A percentile compares a stretch with the other conserved stretches of the same genome.
Evolutionary conservation across 2,329 filamentous ascomycete genomes (phyloP).

Genomic region (Hirsutella rhossiliensis): DNA sequence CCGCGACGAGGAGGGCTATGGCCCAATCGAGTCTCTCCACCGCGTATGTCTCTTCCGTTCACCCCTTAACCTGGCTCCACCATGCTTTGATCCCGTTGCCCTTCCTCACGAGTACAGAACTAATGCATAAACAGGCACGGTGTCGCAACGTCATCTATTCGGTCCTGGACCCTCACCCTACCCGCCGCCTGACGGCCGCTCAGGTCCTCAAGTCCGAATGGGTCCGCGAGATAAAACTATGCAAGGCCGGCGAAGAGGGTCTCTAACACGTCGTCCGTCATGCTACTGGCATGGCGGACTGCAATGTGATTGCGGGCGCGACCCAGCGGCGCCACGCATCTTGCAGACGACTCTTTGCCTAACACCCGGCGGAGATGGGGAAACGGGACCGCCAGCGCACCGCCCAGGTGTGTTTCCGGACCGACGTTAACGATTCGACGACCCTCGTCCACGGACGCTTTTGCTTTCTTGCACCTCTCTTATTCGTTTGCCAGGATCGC

Average conservation of each 20-base stretch:
- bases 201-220: slow-evolving; percentile 98
- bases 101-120: background rate
- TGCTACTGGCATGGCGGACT: slow-evolving; percentile 16
- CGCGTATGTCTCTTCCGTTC: slow-evolving; percentile 55
- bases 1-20: slow-evolving; percentile 89
- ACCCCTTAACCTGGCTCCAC: too few species aligned
- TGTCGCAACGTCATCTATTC: slow-evolving; percentile 99
- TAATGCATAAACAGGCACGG: slow-evolving; percentile 53
- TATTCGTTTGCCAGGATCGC: background rate
- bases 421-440: slow-evolving; percentile 7
- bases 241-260: slow-evolving; percentile 92
- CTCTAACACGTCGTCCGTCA: slow-evolving; percentile 41
- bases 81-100: too few species aligned
- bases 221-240: slow-evolving; percentile 95
- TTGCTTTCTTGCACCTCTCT: slow-evolving; percentile 9
- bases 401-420: slow-evolving; percentile 1
- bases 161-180: slow-evolving; percentile 88
- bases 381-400: slow-evolving; percentile 4
- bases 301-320: slow-evolving; percentile 10
- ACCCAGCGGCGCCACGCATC: slow-evolving; percentile 7
- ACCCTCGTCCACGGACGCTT: slow-evolving; percentile 6
- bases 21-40: slow-evolving; percentile 89
- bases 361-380: slow-evolving; percentile 5
- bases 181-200: slow-evolving; percentile 83
- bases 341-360: slow-evolving; percentile 10